Evolutionary conservation across 768 basidiomycete genomes (phyloP).

Genomic region (Auricularia sp.): DNA sequence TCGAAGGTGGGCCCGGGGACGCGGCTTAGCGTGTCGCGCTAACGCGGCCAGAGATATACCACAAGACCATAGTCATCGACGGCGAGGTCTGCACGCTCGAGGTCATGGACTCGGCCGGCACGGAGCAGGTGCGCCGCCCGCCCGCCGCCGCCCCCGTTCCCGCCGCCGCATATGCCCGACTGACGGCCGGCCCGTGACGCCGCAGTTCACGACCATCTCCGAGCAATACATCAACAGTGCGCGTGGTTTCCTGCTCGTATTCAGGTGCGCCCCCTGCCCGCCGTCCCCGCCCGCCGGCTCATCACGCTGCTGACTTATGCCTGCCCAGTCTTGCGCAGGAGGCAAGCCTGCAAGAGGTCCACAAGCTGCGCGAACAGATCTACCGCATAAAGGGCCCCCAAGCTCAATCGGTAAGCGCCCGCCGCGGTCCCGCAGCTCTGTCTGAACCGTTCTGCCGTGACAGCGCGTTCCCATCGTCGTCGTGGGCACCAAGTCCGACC

Average conservation of each 20-base stretch:
- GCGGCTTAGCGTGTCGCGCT: background rate
- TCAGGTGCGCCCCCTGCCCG: slow-evolving; percentile 32
- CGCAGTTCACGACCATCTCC: slow-evolving; percentile 67
- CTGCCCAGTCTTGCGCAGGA: slow-evolving; percentile 63
- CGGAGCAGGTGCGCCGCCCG: background rate
- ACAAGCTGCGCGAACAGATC: slow-evolving; percentile 72
- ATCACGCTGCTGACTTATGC: background rate
- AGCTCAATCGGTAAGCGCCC: slow-evolving; percentile 1
- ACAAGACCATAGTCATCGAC: background rate
- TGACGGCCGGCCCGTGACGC: background rate
- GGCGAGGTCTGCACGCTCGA: slow-evolving; percentile 39
- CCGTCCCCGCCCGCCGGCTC: background rate
- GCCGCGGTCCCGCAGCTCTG: background rate
- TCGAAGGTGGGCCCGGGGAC: background rate
- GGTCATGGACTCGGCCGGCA: slow-evolving; percentile 65
- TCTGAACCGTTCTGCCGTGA: background rate
- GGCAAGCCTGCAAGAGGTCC: slow-evolving; percentile 68
- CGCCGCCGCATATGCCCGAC: background rate
- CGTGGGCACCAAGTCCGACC: slow-evolving; percentile 78
- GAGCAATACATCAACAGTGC: slow-evolving; percentile 57
- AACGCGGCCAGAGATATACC: background rate
- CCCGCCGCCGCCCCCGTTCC: background rate
- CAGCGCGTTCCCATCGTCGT: slow-evolving; percentile 71
- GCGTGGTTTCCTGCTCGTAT: slow-evolving; percentile 20
- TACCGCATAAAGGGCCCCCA: slow-evolving; percentile 55